These are phyloP conservation scores for Pichia eremophila DNA, from an alignment of 805 yeast genomes.

Conservation along the genomic window DNA sequence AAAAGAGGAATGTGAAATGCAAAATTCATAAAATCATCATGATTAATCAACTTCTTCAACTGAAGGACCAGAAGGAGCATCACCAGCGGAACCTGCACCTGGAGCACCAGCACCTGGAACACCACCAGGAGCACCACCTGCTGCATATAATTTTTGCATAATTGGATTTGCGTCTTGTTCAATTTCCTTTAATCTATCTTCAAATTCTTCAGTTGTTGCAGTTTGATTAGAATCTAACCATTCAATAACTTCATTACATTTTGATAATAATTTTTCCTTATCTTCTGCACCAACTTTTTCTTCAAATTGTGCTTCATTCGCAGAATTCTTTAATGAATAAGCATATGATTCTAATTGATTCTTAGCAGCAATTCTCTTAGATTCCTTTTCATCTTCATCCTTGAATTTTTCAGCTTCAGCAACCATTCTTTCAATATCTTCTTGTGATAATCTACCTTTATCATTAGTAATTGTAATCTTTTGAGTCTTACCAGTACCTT, in stretches of 20 bases:
- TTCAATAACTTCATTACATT: conserved; percentile 65
- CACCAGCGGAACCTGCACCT: conserved; percentile 27
- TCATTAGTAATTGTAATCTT: conserved; percentile 97
- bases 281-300: conserved; percentile 33
- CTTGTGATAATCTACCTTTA: conserved; percentile 96
- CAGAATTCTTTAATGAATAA: conserved; percentile 85
- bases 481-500: conserved; percentile 97
- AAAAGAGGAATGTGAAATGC: background rate
- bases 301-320: conserved; percentile 85
- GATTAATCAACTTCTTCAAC: conserved; percentile 70
- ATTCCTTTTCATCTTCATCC: conserved; percentile 94
- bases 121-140: conserved; percentile 76
- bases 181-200: conserved; percentile 91
- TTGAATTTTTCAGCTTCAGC: conserved; percentile 95
- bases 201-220: conserved; percentile 85
- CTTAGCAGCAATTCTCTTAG: conserved; percentile 98
- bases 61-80: conserved; percentile 47
- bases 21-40: background rate
- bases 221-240: conserved; percentile 95
- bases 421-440: conserved; percentile 96
- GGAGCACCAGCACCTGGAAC: conserved; percentile 29
- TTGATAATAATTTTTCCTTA: conserved; percentile 55
- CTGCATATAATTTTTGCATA: conserved; percentile 93
- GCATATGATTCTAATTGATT: conserved; percentile 98
- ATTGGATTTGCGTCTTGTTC: conserved; percentile 94